These are phyloP conservation scores for Arachnomyces sp. DNA, from an alignment of 2,329 filamentous ascomycete species.

Conservation along the genomic window DNA sequence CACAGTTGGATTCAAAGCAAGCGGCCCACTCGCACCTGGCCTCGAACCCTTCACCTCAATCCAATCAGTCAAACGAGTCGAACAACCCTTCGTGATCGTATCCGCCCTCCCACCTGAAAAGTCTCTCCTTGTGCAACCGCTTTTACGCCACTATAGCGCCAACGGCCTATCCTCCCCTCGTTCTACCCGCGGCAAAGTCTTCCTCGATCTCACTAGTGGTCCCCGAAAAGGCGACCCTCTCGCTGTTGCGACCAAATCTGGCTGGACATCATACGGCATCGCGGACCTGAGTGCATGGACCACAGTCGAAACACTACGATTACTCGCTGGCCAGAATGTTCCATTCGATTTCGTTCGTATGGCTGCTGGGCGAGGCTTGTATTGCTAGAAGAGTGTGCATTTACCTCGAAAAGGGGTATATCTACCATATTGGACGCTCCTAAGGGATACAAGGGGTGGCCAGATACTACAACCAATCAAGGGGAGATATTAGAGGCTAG, in stretches of 20 bases:
- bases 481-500: too few species aligned
- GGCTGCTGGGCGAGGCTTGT: conserved; percentile 52
- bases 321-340: conserved; percentile 78
- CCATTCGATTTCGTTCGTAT: conserved; percentile 79
- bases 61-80: conserved; percentile 70
- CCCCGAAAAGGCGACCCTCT: conserved; percentile 61
- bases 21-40: conserved; percentile 50
- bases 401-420: not conserved
- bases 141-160: conserved; percentile 61
- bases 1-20: conserved; percentile 69
- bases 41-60: conserved; percentile 59
- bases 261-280: conserved; percentile 71
- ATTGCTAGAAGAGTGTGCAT: conserved; percentile 23
- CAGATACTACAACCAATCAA: too few species aligned
- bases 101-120: conserved; percentile 72
- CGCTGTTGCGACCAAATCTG: conserved; percentile 61
- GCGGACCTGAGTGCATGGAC: conserved; percentile 77
- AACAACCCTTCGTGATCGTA: conserved; percentile 72
- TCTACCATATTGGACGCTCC: too few species aligned
- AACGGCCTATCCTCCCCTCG: conserved; percentile 31
- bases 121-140: conserved; percentile 65
- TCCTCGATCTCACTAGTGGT: conserved; percentile 67
- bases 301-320: conserved; percentile 68
- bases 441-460: too few species aligned
- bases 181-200: conserved; percentile 54